Percentiles rank a stretch among this genome's conserved stretches.
phyloP scores from a whole-genome alignment of 345 rosid genomes.

The Viola odorata region DNA sequence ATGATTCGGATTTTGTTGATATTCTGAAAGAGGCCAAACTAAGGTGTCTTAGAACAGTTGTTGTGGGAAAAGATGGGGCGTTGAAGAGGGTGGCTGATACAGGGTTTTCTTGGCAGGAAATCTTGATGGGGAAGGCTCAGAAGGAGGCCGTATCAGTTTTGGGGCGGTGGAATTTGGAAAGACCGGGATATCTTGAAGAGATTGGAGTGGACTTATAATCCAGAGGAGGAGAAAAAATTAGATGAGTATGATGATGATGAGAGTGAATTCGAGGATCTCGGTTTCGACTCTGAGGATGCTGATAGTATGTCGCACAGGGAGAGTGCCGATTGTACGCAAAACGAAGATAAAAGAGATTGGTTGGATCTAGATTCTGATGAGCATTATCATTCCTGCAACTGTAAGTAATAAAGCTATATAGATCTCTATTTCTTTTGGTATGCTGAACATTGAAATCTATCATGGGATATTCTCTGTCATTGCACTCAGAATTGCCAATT shows the following conservation, averaged over 20 bases:
- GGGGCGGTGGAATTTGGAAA: constrained; percentile 68
- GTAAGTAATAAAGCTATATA: no score
- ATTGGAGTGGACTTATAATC: constrained; percentile 75
- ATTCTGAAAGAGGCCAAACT: constrained; percentile 61
- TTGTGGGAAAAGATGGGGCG: constrained; percentile 49
- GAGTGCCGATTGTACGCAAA: no score
- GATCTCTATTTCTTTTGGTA: no score
- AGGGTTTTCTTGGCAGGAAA: constrained; percentile 74
- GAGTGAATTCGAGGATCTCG: not conserved
- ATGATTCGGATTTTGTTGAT: constrained; percentile 70
- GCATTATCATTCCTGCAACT: no score
- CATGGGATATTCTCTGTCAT: no score
- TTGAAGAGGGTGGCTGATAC: constrained; percentile 17
- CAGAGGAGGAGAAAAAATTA: constrained; percentile 19
- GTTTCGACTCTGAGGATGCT: no score
- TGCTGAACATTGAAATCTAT: no score
- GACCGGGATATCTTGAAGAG: constrained; percentile 62
- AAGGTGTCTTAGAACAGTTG: constrained; percentile 74
- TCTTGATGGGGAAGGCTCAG: constrained; percentile 72
- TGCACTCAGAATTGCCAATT: no score
- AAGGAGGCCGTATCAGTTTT: constrained; percentile 21
- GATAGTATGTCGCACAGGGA: no score
- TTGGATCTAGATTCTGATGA: no score
- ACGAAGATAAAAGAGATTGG: no score
- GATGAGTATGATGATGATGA: no score